Conservation (phyloP, 2,329 filamentous ascomycete genomes). For the Purpureocillium lavendulum region DNA sequence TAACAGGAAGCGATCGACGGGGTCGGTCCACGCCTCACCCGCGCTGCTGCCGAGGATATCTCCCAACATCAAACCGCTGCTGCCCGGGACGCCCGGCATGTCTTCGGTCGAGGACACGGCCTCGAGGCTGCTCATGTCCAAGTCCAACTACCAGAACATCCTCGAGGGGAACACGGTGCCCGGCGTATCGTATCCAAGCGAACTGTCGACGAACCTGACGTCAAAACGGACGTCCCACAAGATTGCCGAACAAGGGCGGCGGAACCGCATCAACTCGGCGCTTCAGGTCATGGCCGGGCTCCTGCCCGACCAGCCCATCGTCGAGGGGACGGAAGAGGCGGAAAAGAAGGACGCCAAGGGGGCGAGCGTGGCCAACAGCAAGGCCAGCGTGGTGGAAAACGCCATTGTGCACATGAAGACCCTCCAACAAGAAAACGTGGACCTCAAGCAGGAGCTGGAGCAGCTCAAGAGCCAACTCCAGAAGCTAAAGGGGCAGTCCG, state of each 20-base stretch:
- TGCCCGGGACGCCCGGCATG: constrained; percentile 52
- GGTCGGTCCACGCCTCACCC: constrained; percentile 73
- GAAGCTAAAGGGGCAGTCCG: constrained; percentile 11
- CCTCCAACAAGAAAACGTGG: constrained; percentile 64
- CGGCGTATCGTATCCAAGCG: constrained; percentile 82
- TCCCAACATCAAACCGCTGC: constrained; percentile 84
- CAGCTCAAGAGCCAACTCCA: constrained; percentile 22
- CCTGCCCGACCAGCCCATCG: constrained; percentile 52
- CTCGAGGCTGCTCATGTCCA: constrained; percentile 75
- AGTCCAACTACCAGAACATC: constrained; percentile 98
- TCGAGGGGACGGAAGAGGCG: constrained; percentile 32
- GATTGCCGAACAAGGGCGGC: constrained; percentile 89
- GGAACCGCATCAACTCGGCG: constrained; percentile 92
- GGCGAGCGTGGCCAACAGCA: constrained; percentile 63
- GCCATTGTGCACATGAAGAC: constrained; percentile 93
- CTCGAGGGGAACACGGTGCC: constrained; percentile 87
- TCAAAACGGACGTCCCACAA: constrained; percentile 98
- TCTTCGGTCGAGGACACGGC: constrained; percentile 52
- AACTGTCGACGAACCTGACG: constrained; percentile 85
- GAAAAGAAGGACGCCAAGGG: constrained; percentile 40
- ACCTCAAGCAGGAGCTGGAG: constrained; percentile 54
- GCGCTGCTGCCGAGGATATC: constrained; percentile 84
- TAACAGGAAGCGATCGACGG: constrained; percentile 64
- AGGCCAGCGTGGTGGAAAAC: constrained; percentile 94
- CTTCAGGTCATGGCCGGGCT: constrained; percentile 84